These are phyloP conservation scores for Esteya vermicola DNA, from an alignment of 2,329 filamentous ascomycete species.

Conservation along the genomic window DNA sequence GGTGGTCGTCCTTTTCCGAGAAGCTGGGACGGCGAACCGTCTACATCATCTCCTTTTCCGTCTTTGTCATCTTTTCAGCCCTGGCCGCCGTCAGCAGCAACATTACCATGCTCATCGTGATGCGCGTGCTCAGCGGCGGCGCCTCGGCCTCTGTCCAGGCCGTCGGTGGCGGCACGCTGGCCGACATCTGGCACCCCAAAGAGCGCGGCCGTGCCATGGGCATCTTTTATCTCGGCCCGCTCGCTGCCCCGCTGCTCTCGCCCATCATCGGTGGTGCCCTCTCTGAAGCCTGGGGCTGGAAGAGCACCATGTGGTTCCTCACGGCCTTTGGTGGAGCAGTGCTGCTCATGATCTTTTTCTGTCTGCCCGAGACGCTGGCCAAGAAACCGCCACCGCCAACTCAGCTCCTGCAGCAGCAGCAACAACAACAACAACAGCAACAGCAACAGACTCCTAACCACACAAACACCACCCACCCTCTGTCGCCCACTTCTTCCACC, in stretches of 20 bases:
- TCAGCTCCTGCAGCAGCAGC: too few species aligned
- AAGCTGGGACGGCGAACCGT: slow-evolving; percentile 59
- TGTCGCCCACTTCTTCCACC: too few species aligned
- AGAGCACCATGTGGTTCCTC: slow-evolving; percentile 66
- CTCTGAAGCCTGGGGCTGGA: slow-evolving; percentile 57
- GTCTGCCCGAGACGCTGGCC: slow-evolving; percentile 51
- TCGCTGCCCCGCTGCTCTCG: slow-evolving; percentile 59
- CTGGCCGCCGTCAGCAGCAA: slow-evolving; percentile 54
- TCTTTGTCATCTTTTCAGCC: slow-evolving; percentile 59
- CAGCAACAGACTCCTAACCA: too few species aligned
- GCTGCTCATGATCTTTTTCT: slow-evolving; percentile 41
- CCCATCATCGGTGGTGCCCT: slow-evolving; percentile 66
- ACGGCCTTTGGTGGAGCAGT: slow-evolving; percentile 52
- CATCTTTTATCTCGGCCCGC: slow-evolving; percentile 65
- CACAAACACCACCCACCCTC: too few species aligned
- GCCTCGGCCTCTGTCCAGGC: slow-evolving; percentile 70
- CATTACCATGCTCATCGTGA: slow-evolving; percentile 61
- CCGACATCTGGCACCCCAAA: slow-evolving; percentile 62
- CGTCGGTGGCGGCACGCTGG: slow-evolving; percentile 70
- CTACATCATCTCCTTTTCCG: slow-evolving; percentile 58
- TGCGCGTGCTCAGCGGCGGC: slow-evolving; percentile 60
- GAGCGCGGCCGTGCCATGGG: slow-evolving; percentile 72
- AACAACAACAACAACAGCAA: too few species aligned
- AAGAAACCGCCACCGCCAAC: slow-evolving; percentile 7
- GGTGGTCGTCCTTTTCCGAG: slow-evolving; percentile 78